Evolutionary conservation across 305 asterid species (phyloP).

Genomic region (Galium porrigens): DNA sequence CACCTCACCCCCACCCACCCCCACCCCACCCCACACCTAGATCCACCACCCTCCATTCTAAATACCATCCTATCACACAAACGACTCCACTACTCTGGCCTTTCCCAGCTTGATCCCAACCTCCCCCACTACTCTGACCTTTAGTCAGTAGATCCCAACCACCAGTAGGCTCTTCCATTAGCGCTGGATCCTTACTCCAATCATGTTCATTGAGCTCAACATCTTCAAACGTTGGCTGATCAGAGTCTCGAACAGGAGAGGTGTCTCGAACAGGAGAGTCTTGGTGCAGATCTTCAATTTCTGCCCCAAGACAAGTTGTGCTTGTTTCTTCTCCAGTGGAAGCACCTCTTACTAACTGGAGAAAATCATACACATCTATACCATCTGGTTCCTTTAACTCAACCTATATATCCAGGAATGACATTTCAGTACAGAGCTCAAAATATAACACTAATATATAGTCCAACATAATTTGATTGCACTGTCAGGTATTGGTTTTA

Average conservation of each 20-base stretch:
- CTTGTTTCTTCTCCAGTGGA: constrained; percentile 35
- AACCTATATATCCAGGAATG: constrained; percentile 30
- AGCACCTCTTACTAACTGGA: constrained; percentile 57
- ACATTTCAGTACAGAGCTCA: neutral
- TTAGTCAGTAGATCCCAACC: constrained; percentile 15
- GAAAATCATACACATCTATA: constrained; percentile 69
- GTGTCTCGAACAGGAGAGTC: constrained; percentile 56
- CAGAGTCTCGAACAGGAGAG: constrained; percentile 68
- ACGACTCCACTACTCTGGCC: constrained; percentile 2
- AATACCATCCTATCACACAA: too few species aligned
- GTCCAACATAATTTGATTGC: neutral
- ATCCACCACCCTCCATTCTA: too few species aligned
- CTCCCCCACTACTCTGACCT: constrained; percentile 1
- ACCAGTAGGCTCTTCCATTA: constrained; percentile 12
- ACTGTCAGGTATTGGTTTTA: neutral
- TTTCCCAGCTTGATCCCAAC: neutral
- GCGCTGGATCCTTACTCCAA: constrained; percentile 23
- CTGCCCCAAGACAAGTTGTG: constrained; percentile 69
- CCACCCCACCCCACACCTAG: too few species aligned
- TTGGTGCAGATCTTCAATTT: constrained; percentile 53
- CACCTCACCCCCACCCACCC: too few species aligned
- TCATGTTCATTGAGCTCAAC: constrained; percentile 29
- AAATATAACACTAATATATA: neutral
- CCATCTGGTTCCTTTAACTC: constrained; percentile 46
- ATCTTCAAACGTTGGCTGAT: constrained; percentile 67